Base-by-base conservation (phyloP, 345 rosid species). In the Corymbia maculata region DNA sequence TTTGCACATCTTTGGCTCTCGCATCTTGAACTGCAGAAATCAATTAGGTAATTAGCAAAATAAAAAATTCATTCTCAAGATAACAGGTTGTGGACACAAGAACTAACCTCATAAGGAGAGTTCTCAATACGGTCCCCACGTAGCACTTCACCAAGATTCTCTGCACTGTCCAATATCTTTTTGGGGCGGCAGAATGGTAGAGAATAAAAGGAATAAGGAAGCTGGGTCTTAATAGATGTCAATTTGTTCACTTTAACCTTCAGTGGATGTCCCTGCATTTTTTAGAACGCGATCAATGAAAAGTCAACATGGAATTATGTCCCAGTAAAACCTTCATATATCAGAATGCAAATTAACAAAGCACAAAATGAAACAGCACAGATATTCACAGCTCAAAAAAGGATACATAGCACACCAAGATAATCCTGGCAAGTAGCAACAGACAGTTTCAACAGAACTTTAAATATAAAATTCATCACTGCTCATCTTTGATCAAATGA, bases 101-200 rank as follows among this genome's bases (percentile, higher is more conserved):
- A 86, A 94, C 95, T 89, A 85, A 96, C 99, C 94, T 89, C 94
- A 88, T 92, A 97, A 85, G 97, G 95, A 8, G 99, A 96, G 91
- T 97, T 97, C 53, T 97, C 99, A 42, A 97, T 97, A 6, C 98
- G 97, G 90, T 97, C 99, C 84, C 99, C 99, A 13, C 99, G 99
- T 85, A 97, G 98, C 26, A 97, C 99, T 93, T 97, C 99, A 50
- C 99, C 98, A 84, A 97, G 99, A 93, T 97, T 97, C 93, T 97
- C 99, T 47, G 99, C 94, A 89, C 97, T 97, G 92, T 97, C 99
- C 32, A 95, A 90, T 30, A 97, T 97, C 90, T 94, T 93, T 64
- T 91, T 61, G n/a, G 99, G 99, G 52, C 51, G 88, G 87, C 97
- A 95, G 85, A 92, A 94, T 16, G 97, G 97, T 87, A 97, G 95